Evolutionary conservation across 306 rosid genomes (phyloP), one percentile per base, ranked within the genome.

Genomic region (Cucumis melo): DNA sequence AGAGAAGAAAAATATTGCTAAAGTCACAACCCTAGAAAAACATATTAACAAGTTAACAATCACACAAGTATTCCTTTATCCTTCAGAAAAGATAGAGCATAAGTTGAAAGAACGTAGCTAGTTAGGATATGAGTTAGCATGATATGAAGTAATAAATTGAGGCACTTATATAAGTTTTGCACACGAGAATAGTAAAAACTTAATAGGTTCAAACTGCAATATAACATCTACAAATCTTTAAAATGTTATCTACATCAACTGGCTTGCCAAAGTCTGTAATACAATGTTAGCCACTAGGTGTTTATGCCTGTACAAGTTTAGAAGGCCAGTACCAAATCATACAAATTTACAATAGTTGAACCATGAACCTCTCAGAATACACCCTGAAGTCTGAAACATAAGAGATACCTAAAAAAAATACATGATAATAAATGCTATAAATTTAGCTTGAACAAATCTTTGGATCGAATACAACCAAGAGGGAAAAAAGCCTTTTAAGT

Each of bases 401-500:
- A n/a, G n/a, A n/a, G n/a, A n/a, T n/a, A n/a, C n/a, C n/a, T n/a
- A n/a, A n/a, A n/a, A n/a, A n/a, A n/a, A n/a, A n/a, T n/a, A n/a
- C n/a, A n/a, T n/a, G n/a, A n/a, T n/a, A n/a, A n/a, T 77, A 77
- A 64, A 32, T 63, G 65, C 48, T 71, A 27, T 46, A 78, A 77
- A 76, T 36, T 57, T 3, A 76, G 79, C 51, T 74, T 23, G 77
- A 81, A 85, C 92, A 79, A 55, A 94, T 96, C 97, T 94, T 90
- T 59, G 98, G n/a, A n/a, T n/a, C n/a, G 85, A 78, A 91, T 84
- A 82, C 85, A 84, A 77, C 98, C 98, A 79, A 88, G 94, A 1
- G 94, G 98, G 79, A 93, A 93, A 91, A 77, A 76, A 93, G 85
- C 68, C 74, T 83, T 88, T 84, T 91, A 83, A 93, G 91, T 85